phyloP scores from a whole-genome alignment of 805 yeast species.

The Pichia exigua region DNA sequence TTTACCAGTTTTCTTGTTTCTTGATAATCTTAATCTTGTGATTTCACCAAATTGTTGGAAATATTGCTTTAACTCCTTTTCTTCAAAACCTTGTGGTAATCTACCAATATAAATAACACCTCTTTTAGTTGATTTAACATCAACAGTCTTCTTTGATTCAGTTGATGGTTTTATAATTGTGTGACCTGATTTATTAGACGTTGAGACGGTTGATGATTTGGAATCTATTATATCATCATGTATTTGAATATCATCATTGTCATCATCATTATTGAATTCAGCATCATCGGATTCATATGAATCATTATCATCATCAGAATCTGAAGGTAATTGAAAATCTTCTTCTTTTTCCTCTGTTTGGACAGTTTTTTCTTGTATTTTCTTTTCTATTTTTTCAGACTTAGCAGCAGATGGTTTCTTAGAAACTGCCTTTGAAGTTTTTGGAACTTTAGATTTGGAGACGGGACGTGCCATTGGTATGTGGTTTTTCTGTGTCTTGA shows the following conservation, averaged over 20 bases:
- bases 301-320: neutral
- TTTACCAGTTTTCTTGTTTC: slow-evolving; percentile 85
- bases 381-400: neutral
- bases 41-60: slow-evolving; percentile 89
- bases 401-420: neutral
- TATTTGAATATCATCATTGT: neutral
- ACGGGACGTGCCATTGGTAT: neutral
- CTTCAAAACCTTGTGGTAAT: slow-evolving; percentile 88
- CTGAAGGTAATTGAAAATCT: neutral
- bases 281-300: neutral
- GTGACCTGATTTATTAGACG: slow-evolving; percentile 15
- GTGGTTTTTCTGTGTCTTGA: neutral
- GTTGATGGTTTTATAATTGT: slow-evolving; percentile 15
- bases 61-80: slow-evolving; percentile 67
- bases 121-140: slow-evolving; percentile 25
- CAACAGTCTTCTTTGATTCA: slow-evolving; percentile 3
- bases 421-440: neutral
- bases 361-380: neutral
- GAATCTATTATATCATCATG: slow-evolving; percentile 6
- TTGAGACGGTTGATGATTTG: neutral
- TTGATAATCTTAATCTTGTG: slow-evolving; percentile 67
- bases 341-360: neutral
- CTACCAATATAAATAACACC: slow-evolving; percentile 87
- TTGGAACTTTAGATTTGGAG: neutral
- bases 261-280: neutral